Base-by-base conservation (phyloP, 2,329 filamentous ascomycete genomes). In the Acrodontium crateriforme region DNA sequence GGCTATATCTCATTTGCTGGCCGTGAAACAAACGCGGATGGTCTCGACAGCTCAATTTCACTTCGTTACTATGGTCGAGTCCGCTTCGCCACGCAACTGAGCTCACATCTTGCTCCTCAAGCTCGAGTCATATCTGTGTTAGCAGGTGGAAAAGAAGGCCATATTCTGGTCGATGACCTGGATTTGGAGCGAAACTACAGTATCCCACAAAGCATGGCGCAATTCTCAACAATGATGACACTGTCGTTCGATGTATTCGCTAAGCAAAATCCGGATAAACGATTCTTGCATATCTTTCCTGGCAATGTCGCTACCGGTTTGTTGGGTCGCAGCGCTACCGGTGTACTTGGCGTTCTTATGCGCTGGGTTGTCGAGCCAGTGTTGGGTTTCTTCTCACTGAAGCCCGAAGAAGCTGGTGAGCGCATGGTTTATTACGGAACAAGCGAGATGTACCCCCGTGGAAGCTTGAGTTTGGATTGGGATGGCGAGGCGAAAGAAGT, bases 1-100 rank as follows among this genome's bases (percentile, higher is more conserved):
- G 56, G 55, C 16, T 49, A 51, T 35, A 34, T 56, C 26, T 45
- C 46, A 6, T 46, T 54, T 24, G 16, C 34, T 20, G 47, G 45
- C 18, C 41, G 49, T 4, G 40, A 46, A 11, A 39, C 31, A 3
- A 35, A 33, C 19, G 21, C 31, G 16, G 45, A 47, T 25, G 44
- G 39, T 4, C 31, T 47, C 3, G 44, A 45, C 18, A 32, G 25
- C 17, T 34, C 34, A 2, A 37, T 40, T 18, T 35, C 43, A 1
- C 28, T 44, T 2, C 37, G 40, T 1, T 45, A 44, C 30, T 45
- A 45, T 31, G 38, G 39, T n/a, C 39, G 42, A n/a, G 26, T 40
- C 9, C 40, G 39, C 13, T 36, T 42, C 29, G 32, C 36, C 10
- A 24, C 35, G 20, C 34, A 35, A 15, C 35, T 47, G 2, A 18